These are phyloP conservation scores for Pseudogymnoascus sp. DNA, from an alignment of 2,329 filamentous ascomycete genomes.

Conservation along the genomic window DNA sequence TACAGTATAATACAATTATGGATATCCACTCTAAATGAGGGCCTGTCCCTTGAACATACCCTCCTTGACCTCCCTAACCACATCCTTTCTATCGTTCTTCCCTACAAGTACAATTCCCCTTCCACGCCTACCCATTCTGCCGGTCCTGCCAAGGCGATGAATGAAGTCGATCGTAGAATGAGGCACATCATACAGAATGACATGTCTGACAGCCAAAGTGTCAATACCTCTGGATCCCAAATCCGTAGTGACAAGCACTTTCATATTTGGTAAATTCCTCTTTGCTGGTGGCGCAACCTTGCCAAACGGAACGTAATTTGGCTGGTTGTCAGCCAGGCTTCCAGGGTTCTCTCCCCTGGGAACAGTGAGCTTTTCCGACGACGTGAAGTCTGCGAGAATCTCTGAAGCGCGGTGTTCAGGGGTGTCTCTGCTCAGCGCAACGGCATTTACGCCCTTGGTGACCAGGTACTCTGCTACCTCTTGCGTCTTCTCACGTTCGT, in stretches of 20 bases:
- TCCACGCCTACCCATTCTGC: constrained; percentile 85
- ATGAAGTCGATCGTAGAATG: constrained; percentile 98
- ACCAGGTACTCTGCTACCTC: constrained; percentile 72
- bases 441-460: constrained; percentile 80
- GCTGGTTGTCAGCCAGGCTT: constrained; percentile 32
- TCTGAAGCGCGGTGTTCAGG: constrained; percentile 69
- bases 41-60: constrained; percentile 80
- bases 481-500: constrained; percentile 83
- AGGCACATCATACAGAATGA: constrained; percentile 94
- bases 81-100: constrained; percentile 79
- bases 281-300: constrained; percentile 21
- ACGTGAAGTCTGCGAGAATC: constrained; percentile 67
- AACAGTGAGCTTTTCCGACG: constrained; percentile 31
- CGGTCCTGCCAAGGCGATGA: constrained; percentile 84
- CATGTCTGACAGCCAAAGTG: constrained; percentile 81
- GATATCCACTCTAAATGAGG: constrained; percentile 48
- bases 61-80: constrained; percentile 85
- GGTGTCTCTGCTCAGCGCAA: constrained; percentile 78
- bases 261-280: constrained; percentile 59
- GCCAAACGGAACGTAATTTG: constrained; percentile 27
- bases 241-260: constrained; percentile 91
- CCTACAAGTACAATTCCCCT: constrained; percentile 85
- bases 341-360: constrained; percentile 31
- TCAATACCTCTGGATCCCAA: constrained; percentile 89
- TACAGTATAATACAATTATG: constrained; percentile 10